A percentile compares a stretch with the other conserved stretches of the same genome.
phyloP scores from a whole-genome alignment of 2,329 filamentous ascomycete species.

The Botrytis pseudocinerea region DNA sequence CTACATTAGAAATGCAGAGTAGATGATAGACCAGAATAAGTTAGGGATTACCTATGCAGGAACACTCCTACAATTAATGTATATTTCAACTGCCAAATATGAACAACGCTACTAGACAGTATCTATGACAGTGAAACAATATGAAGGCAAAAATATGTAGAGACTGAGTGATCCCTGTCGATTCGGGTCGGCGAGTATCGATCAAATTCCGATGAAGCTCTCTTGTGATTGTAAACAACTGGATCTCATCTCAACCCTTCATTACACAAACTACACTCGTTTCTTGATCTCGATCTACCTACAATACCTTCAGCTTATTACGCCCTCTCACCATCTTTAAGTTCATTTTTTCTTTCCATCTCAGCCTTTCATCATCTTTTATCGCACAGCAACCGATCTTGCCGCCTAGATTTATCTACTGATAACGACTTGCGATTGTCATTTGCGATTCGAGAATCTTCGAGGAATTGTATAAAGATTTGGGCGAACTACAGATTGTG shows the following conservation, averaged over 20 bases:
- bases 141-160: background rate
- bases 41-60: background rate
- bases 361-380: background rate
- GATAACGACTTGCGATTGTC: background rate
- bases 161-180: background rate
- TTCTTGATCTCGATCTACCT: background rate
- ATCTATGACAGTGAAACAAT: too few relatives aligned
- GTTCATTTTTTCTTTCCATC: background rate
- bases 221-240: slow-evolving; percentile 3
- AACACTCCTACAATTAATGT: slow-evolving; percentile 1
- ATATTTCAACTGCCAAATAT: background rate
- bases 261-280: background rate
- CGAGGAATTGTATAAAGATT: background rate
- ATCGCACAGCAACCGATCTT: background rate
- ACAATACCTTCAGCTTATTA: background rate
- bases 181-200: background rate
- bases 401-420: background rate
- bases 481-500: too few relatives aligned
- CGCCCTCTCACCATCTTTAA: too few relatives aligned
- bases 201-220: background rate
- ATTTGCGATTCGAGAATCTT: background rate
- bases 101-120: background rate
- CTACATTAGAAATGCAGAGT: slow-evolving; percentile 12
- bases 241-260: slow-evolving; percentile 1
- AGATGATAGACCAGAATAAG: slow-evolving; percentile 12